Percentiles rank a stretch among this genome's conserved stretches.
Evolutionary conservation across 2,329 filamentous ascomycete species (phyloP).

Genomic region (Alternaria metachromatica): DNA sequence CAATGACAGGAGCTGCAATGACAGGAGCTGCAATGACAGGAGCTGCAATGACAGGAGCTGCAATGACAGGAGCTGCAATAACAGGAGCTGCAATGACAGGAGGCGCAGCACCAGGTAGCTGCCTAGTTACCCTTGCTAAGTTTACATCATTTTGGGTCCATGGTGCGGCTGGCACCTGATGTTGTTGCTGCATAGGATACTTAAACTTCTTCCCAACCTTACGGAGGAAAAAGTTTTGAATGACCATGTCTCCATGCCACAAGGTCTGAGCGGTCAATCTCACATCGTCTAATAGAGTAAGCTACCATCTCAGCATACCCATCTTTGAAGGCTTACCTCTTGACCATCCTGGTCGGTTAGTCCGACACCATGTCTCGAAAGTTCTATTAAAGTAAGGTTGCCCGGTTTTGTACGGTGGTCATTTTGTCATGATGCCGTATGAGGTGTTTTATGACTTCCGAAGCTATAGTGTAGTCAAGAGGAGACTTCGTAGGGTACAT

Average conservation of each 20-base stretch:
- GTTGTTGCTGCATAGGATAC: background rate
- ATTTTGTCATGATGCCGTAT: background rate
- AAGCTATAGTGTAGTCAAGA: background rate
- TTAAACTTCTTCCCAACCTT: background rate
- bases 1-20: too few species aligned
- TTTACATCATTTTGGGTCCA: background rate
- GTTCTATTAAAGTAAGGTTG: constrained; percentile 1
- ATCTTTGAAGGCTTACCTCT: background rate
- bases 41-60: too few species aligned
- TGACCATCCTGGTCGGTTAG: background rate
- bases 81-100: background rate
- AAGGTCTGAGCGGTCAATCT: background rate
- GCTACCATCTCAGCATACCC: background rate
- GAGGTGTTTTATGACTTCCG: background rate
- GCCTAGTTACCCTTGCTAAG: background rate
- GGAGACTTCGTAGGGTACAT: background rate
- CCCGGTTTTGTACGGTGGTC: background rate
- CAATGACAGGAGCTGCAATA: background rate
- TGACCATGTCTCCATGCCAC: background rate
- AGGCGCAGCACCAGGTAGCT: background rate
- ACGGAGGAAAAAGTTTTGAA: background rate
- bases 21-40: too few species aligned
- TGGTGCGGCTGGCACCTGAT: background rate
- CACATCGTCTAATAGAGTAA: background rate
- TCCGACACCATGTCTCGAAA: background rate